Evolutionary conservation across 805 yeast species (phyloP).

Genomic region (Kazachstania bromeliacearum): DNA sequence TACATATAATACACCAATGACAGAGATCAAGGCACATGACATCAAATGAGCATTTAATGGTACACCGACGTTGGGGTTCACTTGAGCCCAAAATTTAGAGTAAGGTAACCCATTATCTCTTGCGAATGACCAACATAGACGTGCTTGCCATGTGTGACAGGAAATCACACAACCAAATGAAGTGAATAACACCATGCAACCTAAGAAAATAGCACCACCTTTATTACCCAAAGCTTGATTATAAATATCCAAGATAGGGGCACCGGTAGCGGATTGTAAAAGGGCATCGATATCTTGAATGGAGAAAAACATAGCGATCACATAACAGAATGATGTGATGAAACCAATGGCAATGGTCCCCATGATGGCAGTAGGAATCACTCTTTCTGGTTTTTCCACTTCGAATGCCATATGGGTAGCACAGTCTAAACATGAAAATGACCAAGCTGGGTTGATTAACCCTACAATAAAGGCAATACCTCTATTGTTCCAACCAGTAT

Average conservation of each 20-base stretch:
- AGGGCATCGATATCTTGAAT: conserved; percentile 45
- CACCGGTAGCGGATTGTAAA: conserved; percentile 42
- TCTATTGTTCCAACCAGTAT: conserved; percentile 51
- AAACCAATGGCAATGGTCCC: conserved; percentile 63
- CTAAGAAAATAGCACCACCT: conserved; percentile 50
- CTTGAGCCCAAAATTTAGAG: conserved; percentile 43
- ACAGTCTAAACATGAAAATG: conserved; percentile 58
- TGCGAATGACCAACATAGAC: conserved; percentile 64
- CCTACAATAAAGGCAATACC: conserved; percentile 62
- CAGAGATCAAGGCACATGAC: conserved; percentile 43
- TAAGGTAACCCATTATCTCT: conserved; percentile 62
- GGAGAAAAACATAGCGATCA: conserved; percentile 53
- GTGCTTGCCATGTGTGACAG: conserved; percentile 63
- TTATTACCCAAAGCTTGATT: conserved; percentile 46
- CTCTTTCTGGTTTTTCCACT: conserved; percentile 46
- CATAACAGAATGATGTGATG: conserved; percentile 47
- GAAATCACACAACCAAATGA: conserved; percentile 57
- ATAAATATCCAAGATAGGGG: conserved; percentile 57
- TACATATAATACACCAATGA: conserved; percentile 50
- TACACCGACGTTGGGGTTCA: conserved; percentile 43
- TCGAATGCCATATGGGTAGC: conserved; percentile 73
- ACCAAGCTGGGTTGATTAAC: conserved; percentile 62
- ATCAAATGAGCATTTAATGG: conserved; percentile 56
- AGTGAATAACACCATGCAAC: conserved; percentile 43
- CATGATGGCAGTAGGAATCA: conserved; percentile 58